Evolutionary conservation across 805 yeast genomes (phyloP).

Genomic region (Torulaspora quercuum): DNA sequence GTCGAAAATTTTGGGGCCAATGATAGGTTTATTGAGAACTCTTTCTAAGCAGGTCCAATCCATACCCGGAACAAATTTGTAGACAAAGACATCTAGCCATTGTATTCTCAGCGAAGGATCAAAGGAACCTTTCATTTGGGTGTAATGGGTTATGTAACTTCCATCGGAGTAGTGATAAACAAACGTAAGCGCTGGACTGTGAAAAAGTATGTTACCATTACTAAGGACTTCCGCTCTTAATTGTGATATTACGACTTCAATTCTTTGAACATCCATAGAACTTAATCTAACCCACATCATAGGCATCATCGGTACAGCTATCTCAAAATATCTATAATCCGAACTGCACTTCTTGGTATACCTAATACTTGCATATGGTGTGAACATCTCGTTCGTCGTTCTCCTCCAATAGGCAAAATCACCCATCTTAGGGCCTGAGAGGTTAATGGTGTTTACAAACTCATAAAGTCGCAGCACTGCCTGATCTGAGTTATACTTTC

Average conservation of each 20-base stretch:
- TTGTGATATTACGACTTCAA: slow-evolving; percentile 50
- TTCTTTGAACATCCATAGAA: slow-evolving; percentile 48
- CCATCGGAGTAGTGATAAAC: slow-evolving; percentile 64
- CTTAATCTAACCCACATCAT: slow-evolving; percentile 48
- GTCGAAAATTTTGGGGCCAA: slow-evolving; percentile 19
- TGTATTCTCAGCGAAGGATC: slow-evolving; percentile 63
- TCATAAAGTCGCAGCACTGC: slow-evolving; percentile 52
- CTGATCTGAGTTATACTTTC: slow-evolving; percentile 45
- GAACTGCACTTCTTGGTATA: slow-evolving; percentile 45
- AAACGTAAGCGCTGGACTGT: slow-evolving; percentile 48
- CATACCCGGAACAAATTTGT: slow-evolving; percentile 45
- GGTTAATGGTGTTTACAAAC: slow-evolving; percentile 46
- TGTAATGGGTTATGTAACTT: slow-evolving; percentile 58
- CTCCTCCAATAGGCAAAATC: slow-evolving; percentile 50
- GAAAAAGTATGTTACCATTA: slow-evolving; percentile 52
- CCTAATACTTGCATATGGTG: slow-evolving; percentile 48
- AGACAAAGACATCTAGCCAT: slow-evolving; percentile 60
- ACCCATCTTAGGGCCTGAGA: slow-evolving; percentile 42
- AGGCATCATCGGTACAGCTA: slow-evolving; percentile 63
- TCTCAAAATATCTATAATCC: slow-evolving; percentile 57
- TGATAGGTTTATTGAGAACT: slow-evolving; percentile 34
- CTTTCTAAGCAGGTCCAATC: slow-evolving; percentile 47
- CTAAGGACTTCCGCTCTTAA: slow-evolving; percentile 51
- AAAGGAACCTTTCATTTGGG: slow-evolving; percentile 59
- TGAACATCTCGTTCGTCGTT: slow-evolving; percentile 49